phyloP scores from a whole-genome alignment of 306 rosid genomes.

The Sindora glabra region DNA sequence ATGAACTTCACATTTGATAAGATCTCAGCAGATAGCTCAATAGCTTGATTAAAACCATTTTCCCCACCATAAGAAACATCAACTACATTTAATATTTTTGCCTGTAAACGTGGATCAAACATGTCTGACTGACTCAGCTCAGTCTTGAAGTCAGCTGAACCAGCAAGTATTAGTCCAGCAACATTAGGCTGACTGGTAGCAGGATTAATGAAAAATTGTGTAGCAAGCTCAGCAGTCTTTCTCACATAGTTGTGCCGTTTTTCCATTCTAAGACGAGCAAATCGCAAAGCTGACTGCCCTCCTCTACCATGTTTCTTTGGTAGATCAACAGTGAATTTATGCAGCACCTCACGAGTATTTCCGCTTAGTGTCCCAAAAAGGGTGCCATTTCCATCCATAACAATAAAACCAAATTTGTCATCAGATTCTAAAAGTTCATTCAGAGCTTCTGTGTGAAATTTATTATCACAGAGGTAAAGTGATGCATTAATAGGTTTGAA shows the following conservation, averaged over 20 bases:
- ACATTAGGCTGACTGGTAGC: constrained; percentile 92
- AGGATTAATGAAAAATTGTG: constrained; percentile 73
- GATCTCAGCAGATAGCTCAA: constrained; percentile 70
- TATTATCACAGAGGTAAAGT: constrained; percentile 85
- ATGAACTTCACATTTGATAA: constrained; percentile 81
- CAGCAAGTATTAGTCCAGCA: constrained; percentile 79
- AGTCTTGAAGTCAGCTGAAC: constrained; percentile 90
- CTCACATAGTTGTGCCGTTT: constrained; percentile 85
- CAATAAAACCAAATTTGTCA: constrained; percentile 84
- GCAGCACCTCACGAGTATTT: constrained; percentile 83
- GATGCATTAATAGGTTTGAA: constrained; percentile 83
- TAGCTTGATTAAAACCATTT: constrained; percentile 85
- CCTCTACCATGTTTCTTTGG: constrained; percentile 95
- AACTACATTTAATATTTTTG: constrained; percentile 76
- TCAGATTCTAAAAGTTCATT: constrained; percentile 83
- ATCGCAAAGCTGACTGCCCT: constrained; percentile 87
- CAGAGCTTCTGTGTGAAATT: constrained; percentile 82
- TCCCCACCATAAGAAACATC: constrained; percentile 93
- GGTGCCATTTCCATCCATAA: constrained; percentile 93
- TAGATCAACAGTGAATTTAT: constrained; percentile 73
- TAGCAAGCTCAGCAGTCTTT: constrained; percentile 89
- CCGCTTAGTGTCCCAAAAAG: constrained; percentile 87
- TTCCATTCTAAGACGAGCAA: constrained; percentile 92
- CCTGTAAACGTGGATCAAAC: constrained; percentile 87
- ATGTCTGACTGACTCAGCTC: constrained; percentile 90